Conservation (phyloP, 192 early-diverging fungal species). For the Chytriomyces hyalinus region DNA sequence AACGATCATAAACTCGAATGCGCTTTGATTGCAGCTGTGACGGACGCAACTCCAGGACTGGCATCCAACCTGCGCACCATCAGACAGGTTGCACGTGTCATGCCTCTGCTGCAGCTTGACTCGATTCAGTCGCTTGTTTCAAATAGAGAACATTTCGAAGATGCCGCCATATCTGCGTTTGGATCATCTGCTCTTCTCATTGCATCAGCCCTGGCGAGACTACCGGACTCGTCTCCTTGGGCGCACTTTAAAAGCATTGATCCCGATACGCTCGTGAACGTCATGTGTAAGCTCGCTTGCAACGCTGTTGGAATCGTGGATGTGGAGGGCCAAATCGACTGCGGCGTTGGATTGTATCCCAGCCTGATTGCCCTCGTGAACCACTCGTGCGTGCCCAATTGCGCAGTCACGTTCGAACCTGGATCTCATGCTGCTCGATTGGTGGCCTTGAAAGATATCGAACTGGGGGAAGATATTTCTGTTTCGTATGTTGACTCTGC, state of each 20-base stretch:
- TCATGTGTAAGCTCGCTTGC: not conserved
- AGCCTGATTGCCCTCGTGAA: not conserved
- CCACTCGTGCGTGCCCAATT: conserved; percentile 1
- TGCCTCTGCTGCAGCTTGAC: not conserved
- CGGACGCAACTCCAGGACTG: not conserved
- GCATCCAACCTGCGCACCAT: not conserved
- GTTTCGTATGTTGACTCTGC: conserved; percentile 1
- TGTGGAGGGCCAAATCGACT: not conserved
- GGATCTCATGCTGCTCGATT: not conserved
- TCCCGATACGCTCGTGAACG: not conserved
- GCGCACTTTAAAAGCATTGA: no score
- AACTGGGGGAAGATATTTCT: not conserved
- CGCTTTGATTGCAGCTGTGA: not conserved
- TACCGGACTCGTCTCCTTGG: not conserved
- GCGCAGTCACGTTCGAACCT: not conserved
- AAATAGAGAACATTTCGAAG: not conserved
- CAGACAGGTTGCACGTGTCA: not conserved
- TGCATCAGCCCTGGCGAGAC: not conserved
- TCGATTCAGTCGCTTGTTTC: not conserved
- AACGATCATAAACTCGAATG: not conserved
- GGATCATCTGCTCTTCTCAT: not conserved
- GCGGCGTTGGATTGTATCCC: conserved; percentile 1
- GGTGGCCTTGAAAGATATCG: not conserved
- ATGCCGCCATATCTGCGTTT: not conserved
- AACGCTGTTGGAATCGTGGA: not conserved